These are phyloP conservation scores for Gleditsia sinensis DNA, from an alignment of 306 rosid species.

Conservation along the genomic window DNA sequence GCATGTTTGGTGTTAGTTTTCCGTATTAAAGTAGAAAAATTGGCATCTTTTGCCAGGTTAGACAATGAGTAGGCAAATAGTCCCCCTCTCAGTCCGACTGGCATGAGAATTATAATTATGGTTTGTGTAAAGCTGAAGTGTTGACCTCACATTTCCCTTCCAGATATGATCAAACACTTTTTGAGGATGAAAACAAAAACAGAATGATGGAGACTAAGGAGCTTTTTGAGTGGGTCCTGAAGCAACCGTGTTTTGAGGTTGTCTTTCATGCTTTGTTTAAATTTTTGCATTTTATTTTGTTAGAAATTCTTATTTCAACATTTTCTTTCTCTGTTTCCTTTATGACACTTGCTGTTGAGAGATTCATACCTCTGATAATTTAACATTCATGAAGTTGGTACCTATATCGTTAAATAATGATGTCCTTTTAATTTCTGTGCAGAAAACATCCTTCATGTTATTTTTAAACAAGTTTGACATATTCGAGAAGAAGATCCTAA, in stretches of 20 bases:
- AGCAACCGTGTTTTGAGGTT: slow-evolving; percentile 98
- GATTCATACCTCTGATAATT: slow-evolving; percentile 4
- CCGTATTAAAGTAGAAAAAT: neutral
- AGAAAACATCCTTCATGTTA: slow-evolving; percentile 99
- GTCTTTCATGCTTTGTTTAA: slow-evolving; percentile 32
- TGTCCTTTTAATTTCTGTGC: slow-evolving; percentile 38
- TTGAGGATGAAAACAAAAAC: slow-evolving; percentile 92
- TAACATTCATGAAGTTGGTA: neutral
- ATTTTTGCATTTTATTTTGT: slow-evolving; percentile 1
- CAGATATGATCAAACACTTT: slow-evolving; percentile 98
- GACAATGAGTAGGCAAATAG: neutral
- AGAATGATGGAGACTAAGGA: slow-evolving; percentile 97
- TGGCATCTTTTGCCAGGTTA: neutral
- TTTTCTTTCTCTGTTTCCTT: slow-evolving; percentile 8
- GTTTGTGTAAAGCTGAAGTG: slow-evolving; percentile 27
- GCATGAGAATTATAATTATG: slow-evolving; percentile 13
- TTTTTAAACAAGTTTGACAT: slow-evolving; percentile 95
- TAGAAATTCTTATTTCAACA: slow-evolving; percentile 8
- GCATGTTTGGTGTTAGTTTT: slow-evolving; percentile 4
- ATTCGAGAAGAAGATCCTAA: slow-evolving; percentile 90
- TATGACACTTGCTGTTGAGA: slow-evolving; percentile 17
- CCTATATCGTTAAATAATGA: slow-evolving; percentile 25
- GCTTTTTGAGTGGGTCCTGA: slow-evolving; percentile 94
- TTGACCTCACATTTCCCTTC: slow-evolving; percentile 36
- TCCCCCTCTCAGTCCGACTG: slow-evolving; percentile 11